Conservation (phyloP, 345 rosid species). For the Brassica cretica region DNA sequence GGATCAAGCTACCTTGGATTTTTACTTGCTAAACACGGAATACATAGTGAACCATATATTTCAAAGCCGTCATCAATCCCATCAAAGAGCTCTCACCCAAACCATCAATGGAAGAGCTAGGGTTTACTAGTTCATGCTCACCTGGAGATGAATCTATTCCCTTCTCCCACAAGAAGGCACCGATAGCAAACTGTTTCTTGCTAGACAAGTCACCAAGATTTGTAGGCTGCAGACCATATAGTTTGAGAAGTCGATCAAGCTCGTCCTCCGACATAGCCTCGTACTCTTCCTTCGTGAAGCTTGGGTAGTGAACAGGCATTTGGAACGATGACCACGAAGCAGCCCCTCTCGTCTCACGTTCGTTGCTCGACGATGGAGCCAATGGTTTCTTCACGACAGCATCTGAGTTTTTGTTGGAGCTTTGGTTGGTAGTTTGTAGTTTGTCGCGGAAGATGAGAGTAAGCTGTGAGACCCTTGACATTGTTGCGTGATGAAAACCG, state of each 20-base stretch:
- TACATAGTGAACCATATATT: background rate
- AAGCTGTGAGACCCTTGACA: constrained; percentile 19
- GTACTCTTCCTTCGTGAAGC: constrained; percentile 53
- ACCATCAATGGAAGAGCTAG: background rate
- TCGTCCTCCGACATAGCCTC: constrained; percentile 60
- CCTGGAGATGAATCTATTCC: background rate
- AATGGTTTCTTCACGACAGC: background rate
- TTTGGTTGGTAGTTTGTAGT: background rate
- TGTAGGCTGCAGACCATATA: constrained; percentile 48
- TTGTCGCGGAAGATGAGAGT: constrained; percentile 15
- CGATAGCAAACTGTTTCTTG: constrained; percentile 56
- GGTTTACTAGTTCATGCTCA: background rate
- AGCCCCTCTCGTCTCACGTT: background rate
- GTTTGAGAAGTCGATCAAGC: constrained; percentile 52
- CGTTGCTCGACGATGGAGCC: background rate
- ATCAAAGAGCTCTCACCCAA: background rate
- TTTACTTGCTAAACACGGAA: background rate
- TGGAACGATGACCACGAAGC: constrained; percentile 40
- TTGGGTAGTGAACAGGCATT: constrained; percentile 68
- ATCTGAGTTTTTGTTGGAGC: background rate
- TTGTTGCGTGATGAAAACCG: background rate
- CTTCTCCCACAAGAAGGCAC: constrained; percentile 60
- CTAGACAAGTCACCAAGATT: constrained; percentile 38
- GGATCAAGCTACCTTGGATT: background rate
- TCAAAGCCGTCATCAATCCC: background rate